Percentiles rank a stretch among this genome's conserved stretches.
phyloP scores from a whole-genome alignment of 768 basidiomycete genomes.

The Agaricus blazei region DNA sequence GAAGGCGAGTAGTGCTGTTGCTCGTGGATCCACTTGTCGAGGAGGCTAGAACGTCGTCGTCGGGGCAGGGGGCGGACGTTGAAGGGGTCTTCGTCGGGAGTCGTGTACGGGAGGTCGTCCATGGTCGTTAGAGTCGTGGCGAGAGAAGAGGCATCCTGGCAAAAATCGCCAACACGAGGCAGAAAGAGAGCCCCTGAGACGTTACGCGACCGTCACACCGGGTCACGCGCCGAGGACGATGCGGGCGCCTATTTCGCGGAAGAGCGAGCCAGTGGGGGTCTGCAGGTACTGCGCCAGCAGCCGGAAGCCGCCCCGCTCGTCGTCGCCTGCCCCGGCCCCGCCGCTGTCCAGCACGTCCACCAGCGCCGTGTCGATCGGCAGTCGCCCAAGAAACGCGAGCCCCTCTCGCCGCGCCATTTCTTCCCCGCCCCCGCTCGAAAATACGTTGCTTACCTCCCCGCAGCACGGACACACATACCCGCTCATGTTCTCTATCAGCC shows the following conservation, averaged over 20 bases:
- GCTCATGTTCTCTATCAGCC: conserved; percentile 97
- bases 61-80: conserved; percentile 33
- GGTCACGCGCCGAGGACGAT: conserved; percentile 7
- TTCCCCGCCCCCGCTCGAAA: conserved; percentile 90
- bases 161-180: conserved; percentile 28
- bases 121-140: conserved; percentile 13
- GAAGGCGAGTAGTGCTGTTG: conserved; percentile 26
- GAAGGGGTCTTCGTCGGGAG: conserved; percentile 49
- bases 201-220: conserved; percentile 3
- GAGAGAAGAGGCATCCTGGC: conserved; percentile 9
- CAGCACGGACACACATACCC: conserved; percentile 98
- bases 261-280: conserved; percentile 69
- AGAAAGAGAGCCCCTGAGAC: conserved; percentile 12
- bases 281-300: conserved; percentile 57
- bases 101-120: conserved; percentile 42
- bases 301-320: conserved; percentile 31
- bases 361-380: conserved; percentile 92
- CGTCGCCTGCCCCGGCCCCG: conserved; percentile 32
- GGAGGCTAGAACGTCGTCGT: conserved; percentile 42
- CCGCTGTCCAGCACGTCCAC: conserved; percentile 69
- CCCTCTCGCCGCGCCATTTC: conserved; percentile 78
- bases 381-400: conserved; percentile 74
- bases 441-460: conserved; percentile 90
- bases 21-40: conserved; percentile 51
- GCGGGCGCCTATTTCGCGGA: conserved; percentile 45